A percentile compares a stretch with the other conserved stretches of the same genome.
phyloP scores from a whole-genome alignment of 495 filamentous ascomycete species.

The Collariella sp. region DNA sequence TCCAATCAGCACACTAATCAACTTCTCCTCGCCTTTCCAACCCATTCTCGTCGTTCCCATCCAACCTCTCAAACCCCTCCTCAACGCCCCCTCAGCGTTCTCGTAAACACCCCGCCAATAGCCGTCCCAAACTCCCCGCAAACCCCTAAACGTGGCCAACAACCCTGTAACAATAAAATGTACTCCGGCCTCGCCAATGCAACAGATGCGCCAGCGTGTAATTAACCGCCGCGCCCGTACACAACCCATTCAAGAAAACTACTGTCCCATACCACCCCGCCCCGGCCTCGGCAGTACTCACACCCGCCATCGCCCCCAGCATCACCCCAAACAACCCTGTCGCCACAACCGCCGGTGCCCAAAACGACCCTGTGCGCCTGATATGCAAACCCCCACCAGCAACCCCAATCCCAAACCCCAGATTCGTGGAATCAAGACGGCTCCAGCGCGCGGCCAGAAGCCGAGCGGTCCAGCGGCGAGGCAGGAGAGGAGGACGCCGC shows the following conservation, averaged over 20 bases:
- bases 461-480: conserved; percentile 60
- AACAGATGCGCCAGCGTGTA: conserved; percentile 71
- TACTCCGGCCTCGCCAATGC: conserved; percentile 48
- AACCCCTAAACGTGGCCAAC: conserved; percentile 63
- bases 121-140: conserved; percentile 68
- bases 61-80: conserved; percentile 43
- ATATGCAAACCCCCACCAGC: conserved; percentile 66
- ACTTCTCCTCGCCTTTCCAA: conserved; percentile 37
- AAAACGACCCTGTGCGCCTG: conserved; percentile 56
- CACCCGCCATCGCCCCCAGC: conserved; percentile 40
- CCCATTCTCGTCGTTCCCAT: conserved; percentile 27
- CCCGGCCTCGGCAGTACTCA: conserved; percentile 42
- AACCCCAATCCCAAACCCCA: conserved; percentile 63
- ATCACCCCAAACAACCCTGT: conserved; percentile 47
- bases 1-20: conserved; percentile 57
- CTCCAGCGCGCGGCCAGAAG: conserved; percentile 58
- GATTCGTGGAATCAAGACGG: conserved; percentile 66
- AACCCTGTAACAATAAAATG: conserved; percentile 66
- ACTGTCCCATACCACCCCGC: conserved; percentile 42
- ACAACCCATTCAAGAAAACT: conserved; percentile 59
- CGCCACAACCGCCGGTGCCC: conserved; percentile 46
- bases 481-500: conserved; percentile 59
- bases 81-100: conserved; percentile 49
- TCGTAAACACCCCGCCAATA: conserved; percentile 63
- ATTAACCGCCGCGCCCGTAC: conserved; percentile 60